Conservation (phyloP, 768 basidiomycete species). For the Cyclocybe aegerita region DNA sequence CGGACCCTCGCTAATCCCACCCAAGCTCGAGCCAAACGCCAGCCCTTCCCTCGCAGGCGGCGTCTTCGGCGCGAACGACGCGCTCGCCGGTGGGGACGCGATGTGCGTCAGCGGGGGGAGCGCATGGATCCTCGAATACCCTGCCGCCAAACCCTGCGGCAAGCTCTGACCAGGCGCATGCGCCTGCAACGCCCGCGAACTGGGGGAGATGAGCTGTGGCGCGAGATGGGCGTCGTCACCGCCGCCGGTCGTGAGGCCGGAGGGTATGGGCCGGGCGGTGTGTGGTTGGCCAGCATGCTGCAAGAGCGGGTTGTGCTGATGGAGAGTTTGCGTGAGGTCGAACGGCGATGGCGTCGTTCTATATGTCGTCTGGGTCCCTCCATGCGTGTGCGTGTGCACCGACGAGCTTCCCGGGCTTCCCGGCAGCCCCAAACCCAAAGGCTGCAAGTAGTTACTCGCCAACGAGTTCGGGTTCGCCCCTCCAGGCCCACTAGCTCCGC, state of each 20-base stretch:
- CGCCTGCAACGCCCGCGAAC: conserved; percentile 38
- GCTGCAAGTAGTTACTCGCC: conserved; percentile 29
- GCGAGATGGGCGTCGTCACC: conserved; percentile 18
- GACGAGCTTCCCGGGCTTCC: conserved; percentile 33
- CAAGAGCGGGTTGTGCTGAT: conserved; percentile 21
- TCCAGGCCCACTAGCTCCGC: conserved; percentile 1
- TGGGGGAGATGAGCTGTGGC: conserved; percentile 20
- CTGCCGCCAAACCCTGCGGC: conserved; percentile 90
- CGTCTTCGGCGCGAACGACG: conserved; percentile 10
- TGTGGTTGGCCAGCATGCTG: conserved; percentile 9
- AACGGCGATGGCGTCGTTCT: conserved; percentile 43
- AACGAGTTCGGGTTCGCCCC: conserved; percentile 17
- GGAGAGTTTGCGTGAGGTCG: conserved; percentile 41
- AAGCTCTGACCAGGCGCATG: conserved; percentile 91
- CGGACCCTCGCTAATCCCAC: conserved; percentile 21
- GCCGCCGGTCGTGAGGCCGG: conserved; percentile 13
- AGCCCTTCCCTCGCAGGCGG: conserved; percentile 5
- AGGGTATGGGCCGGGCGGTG: conserved; percentile 29
- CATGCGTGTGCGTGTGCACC: conserved; percentile 39
- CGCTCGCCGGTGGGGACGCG: conserved; percentile 23
- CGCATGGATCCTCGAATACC: conserved; percentile 88
- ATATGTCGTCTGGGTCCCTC: conserved; percentile 36
- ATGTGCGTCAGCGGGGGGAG: conserved; percentile 41
- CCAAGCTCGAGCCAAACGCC: background rate
- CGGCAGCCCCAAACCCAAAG: conserved; percentile 25